Evolutionary conservation across 2,329 filamentous ascomycete species (phyloP).

Genomic region (Venturia asperata): DNA sequence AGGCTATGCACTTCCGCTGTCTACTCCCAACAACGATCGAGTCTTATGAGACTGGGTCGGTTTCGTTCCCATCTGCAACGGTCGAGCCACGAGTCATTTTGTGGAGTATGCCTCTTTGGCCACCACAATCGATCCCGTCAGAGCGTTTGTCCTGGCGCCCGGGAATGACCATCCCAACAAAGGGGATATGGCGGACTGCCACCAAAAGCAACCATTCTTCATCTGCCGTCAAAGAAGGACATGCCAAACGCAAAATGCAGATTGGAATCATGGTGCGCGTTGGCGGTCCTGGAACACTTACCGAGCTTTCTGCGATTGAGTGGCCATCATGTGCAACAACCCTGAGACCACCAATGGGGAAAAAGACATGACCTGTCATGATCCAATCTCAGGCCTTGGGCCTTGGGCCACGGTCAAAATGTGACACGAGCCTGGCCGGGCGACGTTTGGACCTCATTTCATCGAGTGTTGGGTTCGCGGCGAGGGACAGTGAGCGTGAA

Average conservation of each 20-base stretch:
- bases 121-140: conserved; percentile 1
- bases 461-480: not conserved
- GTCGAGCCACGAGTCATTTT: conserved; percentile 9
- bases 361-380: conserved; percentile 4
- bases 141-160: conserved; percentile 10
- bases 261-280: not conserved
- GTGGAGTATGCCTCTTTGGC: not conserved
- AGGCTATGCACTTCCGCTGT: not conserved
- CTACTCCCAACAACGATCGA: not conserved
- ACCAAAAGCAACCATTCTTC: not conserved
- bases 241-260: conserved; percentile 3
- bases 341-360: not conserved
- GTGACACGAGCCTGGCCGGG: not conserved
- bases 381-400: conserved; percentile 3
- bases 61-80: conserved; percentile 6
- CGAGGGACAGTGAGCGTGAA: not conserved
- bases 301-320: conserved; percentile 4
- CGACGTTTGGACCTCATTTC: not conserved
- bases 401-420: not conserved
- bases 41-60: conserved; percentile 6
- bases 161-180: conserved; percentile 7
- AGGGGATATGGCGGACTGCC: conserved; percentile 5
- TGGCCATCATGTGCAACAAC: conserved; percentile 8
- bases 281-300: not conserved
- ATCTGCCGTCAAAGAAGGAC: not conserved